Conservation (phyloP, 257 asterid species). For the Solanum arcanum region DNA sequence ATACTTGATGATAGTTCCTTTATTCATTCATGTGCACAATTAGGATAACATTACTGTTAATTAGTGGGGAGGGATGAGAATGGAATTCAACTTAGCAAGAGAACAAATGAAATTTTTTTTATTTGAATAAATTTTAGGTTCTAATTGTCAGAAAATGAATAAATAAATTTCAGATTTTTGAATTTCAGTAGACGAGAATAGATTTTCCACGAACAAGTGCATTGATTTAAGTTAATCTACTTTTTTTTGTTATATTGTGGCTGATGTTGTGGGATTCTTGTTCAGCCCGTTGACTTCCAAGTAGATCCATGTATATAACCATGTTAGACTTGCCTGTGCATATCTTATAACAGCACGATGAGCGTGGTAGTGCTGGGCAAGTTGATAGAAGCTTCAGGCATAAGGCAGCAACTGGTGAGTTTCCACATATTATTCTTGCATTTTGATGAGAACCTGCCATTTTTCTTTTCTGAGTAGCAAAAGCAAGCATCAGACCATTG, state of each 20-base stretch:
- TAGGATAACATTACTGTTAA: not conserved
- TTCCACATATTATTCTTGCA: not conserved
- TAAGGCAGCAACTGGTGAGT: constrained; percentile 47
- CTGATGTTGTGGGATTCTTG: constrained; percentile 29
- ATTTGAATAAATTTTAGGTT: not conserved
- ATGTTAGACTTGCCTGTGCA: constrained; percentile 75
- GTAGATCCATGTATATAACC: constrained; percentile 53
- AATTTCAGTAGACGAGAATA: not conserved
- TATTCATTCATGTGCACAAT: not conserved
- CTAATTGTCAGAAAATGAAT: not conserved
- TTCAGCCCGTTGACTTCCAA: constrained; percentile 48
- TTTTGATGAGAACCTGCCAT: not conserved
- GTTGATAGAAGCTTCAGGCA: constrained; percentile 49
- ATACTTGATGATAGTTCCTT: not conserved
- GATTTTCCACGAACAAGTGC: not conserved
- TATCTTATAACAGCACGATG: constrained; percentile 95
- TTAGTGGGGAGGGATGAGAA: not conserved
- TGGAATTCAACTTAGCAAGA: not conserved
- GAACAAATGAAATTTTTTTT: not conserved
- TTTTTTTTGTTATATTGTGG: constrained; percentile 10
- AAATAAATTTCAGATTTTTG: not conserved
- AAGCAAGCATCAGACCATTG: not conserved
- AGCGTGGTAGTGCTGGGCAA: constrained; percentile 62
- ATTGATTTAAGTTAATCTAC: not conserved
- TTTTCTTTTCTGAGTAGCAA: not conserved